These are phyloP conservation scores for Lentinula sp. DNA, from an alignment of 768 basidiomycete genomes.

Conservation along the genomic window DNA sequence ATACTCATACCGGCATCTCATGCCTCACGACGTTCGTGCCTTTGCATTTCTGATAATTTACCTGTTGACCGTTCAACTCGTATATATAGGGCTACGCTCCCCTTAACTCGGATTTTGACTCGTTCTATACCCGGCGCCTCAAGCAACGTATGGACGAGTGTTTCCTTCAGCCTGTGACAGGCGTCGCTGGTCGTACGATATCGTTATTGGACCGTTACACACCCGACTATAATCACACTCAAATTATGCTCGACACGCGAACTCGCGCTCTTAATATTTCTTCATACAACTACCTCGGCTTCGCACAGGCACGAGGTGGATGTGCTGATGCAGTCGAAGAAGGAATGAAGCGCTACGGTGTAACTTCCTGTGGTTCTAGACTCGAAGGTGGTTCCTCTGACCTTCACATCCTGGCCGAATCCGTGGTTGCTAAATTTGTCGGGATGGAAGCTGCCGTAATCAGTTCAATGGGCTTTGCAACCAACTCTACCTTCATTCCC, in stretches of 20 bases:
- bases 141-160: conserved; percentile 95
- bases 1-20: conserved; percentile 69
- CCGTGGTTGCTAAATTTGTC: conserved; percentile 83
- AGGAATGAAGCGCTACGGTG: conserved; percentile 72
- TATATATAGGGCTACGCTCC: conserved; percentile 83
- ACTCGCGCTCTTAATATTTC: conserved; percentile 95
- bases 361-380: conserved; percentile 70
- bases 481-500: conserved; percentile 90
- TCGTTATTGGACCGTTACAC: conserved; percentile 79
- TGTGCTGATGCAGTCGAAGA: conserved; percentile 95
- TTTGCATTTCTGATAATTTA: background rate
- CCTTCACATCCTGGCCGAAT: conserved; percentile 74
- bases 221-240: conserved; percentile 73
- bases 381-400: conserved; percentile 85
- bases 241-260: conserved; percentile 67
- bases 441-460: conserved; percentile 89
- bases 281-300: conserved; percentile 98
- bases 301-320: conserved; percentile 87
- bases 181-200: conserved; percentile 93
- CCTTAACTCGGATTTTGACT: conserved; percentile 96
- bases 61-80: conserved; percentile 5
- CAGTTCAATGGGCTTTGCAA: conserved; percentile 95
- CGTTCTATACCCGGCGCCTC: conserved; percentile 96
- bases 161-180: conserved; percentile 88
- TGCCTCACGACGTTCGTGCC: conserved; percentile 63